Conservation (phyloP, 1,139 yeast genomes). For the Scheffersomyces insectosa region DNA sequence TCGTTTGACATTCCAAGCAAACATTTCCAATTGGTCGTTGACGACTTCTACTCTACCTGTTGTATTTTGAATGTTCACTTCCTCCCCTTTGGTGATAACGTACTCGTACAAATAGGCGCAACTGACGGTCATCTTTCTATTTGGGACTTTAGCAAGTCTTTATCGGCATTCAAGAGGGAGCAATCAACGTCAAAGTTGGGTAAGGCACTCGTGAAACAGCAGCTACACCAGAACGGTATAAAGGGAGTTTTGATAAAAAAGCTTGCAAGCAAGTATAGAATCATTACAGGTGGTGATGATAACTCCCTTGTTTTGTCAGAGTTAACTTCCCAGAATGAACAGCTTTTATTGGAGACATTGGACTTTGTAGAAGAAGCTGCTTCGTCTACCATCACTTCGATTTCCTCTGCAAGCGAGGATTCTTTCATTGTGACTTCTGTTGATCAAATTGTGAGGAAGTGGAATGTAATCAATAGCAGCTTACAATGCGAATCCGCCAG, state of each 20-base stretch:
- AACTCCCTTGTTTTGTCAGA: slow-evolving; percentile 61
- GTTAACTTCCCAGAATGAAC: slow-evolving; percentile 20
- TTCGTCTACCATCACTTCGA: slow-evolving; percentile 80
- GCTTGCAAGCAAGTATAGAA: slow-evolving; percentile 23
- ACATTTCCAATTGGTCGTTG: slow-evolving; percentile 43
- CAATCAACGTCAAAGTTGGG: slow-evolving; percentile 15
- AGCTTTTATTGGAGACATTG: slow-evolving; percentile 20
- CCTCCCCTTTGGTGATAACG: slow-evolving; percentile 25
- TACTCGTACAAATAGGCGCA: slow-evolving; percentile 57
- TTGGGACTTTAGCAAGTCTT: slow-evolving; percentile 49
- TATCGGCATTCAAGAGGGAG: too few species aligned
- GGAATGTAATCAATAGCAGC: slow-evolving; percentile 45
- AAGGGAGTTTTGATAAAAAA: slow-evolving; percentile 46
- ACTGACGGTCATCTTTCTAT: slow-evolving; percentile 80
- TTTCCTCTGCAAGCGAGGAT: slow-evolving; percentile 30
- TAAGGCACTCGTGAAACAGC: slow-evolving; percentile 41
- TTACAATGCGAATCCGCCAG: slow-evolving; percentile 41
- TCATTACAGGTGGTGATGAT: slow-evolving; percentile 90
- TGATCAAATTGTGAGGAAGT: slow-evolving; percentile 72
- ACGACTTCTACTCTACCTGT: slow-evolving; percentile 65
- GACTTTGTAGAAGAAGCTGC: slow-evolving; percentile 61
- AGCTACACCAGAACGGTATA: slow-evolving; percentile 82
- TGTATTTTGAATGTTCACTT: slow-evolving; percentile 70
- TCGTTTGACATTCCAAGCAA: slow-evolving; percentile 37
- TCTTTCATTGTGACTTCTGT: slow-evolving; percentile 59